Percentiles rank a stretch among this genome's conserved stretches.
Evolutionary conservation across 768 basidiomycete genomes (phyloP).

Genomic region (Dioszegia aurantiaca): DNA sequence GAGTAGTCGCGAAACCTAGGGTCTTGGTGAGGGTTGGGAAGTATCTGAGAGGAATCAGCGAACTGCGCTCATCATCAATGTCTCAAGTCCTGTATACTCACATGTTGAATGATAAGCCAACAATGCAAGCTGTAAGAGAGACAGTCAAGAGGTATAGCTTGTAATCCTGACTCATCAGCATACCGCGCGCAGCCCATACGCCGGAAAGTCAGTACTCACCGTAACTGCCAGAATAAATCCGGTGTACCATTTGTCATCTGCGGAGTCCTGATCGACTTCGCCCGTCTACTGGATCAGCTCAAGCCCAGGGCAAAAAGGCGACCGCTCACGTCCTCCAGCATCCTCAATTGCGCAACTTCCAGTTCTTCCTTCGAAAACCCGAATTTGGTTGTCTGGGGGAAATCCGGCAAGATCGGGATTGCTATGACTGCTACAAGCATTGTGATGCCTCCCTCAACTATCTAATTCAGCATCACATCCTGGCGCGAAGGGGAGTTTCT

Average conservation of each 20-base stretch:
- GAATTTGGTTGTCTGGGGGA: slow-evolving; percentile 41
- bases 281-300: slow-evolving; percentile 45
- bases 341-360: slow-evolving; percentile 42
- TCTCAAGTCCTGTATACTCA: no score
- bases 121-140: slow-evolving; percentile 60
- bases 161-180: slow-evolving; percentile 58
- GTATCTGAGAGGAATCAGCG: slow-evolving; percentile 2
- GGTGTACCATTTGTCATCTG: slow-evolving; percentile 47
- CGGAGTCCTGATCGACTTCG: slow-evolving; percentile 58
- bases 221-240: slow-evolving; percentile 63
- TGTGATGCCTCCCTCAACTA: slow-evolving; percentile 70
- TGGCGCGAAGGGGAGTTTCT: background rate
- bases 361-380: slow-evolving; percentile 48
- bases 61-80: no score
- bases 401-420: slow-evolving; percentile 58
- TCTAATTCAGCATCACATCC: slow-evolving; percentile 57
- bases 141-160: slow-evolving; percentile 73
- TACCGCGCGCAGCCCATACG: background rate
- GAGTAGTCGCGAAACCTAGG: slow-evolving; percentile 58
- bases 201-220: background rate
- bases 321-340: slow-evolving; percentile 30
- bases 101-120: slow-evolving; percentile 68
- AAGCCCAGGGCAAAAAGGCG: no score
- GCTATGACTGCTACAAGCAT: slow-evolving; percentile 64
- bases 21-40: slow-evolving; percentile 63